Base-by-base conservation (phyloP, 1,284 basidiomycete species). In the Fomitopsis pinicola region DNA sequence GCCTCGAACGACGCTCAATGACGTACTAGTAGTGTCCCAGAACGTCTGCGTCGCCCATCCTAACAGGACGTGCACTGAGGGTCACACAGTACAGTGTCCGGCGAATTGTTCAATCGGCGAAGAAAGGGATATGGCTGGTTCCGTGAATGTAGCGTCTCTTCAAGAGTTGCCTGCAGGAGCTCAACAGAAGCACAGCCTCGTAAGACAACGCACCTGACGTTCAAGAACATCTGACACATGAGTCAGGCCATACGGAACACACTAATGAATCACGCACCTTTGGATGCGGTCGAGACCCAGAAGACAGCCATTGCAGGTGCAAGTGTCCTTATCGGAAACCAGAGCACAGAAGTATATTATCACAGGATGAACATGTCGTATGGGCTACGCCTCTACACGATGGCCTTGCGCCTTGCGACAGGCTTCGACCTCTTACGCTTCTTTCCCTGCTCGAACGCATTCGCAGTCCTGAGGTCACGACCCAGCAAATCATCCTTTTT, bases 401-500 rank as follows among this genome's bases (percentile, higher is more conserved):
- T 75, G 33, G 82, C 79, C 69, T 78, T 83, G 62, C 90, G 81
- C 71, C 85, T 82, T 45, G 78, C 71, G 10, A 79, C 73, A 46
- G 89, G 90, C 74, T 89, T 89, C 35, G 80, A 80, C 59, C 87
- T 84, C 77, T 92, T 95, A 72, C 90, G 82, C 79, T 94, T 92
- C 83, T 95, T 95, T 19, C 97, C 97, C 35, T 82, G 80, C 28
- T 81, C 80, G 70, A 98, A 99, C 22, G 89, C 89, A 61, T 91
- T 93, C 2, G 93, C 96, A 56, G 79, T 86, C 80, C 94, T 93
- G 62, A 89, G 85, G 67, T 95, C 91, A 65, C 97, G 85, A 26
- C 95, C 96, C 3, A 99, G 82, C 19, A 86, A 76, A 76, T 99
- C 97, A 59, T 97, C 95, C 72, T 94, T 95, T 80, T 95, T 97